Base-by-base conservation (phyloP, 345 rosid species). In the Citrus unshiu region DNA sequence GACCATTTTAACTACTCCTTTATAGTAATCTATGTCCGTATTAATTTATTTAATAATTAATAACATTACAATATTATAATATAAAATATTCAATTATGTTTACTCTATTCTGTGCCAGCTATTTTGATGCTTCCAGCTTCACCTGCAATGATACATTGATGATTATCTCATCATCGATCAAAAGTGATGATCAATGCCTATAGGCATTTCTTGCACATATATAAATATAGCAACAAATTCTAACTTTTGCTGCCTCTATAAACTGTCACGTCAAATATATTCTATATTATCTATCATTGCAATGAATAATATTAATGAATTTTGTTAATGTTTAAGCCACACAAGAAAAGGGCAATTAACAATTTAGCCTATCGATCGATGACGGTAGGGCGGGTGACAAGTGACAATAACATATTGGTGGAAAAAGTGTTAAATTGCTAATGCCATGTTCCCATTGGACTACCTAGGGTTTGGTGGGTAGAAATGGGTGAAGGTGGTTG, bases 401-500 rank as follows among this genome's bases (percentile, higher is more conserved):
- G 29, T 78, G 86, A 64, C 59, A 74, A 73, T 73, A 71, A 60
- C 54, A 67, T 66, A 77, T 49, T 78, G 76, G 73, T 56, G 68
- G 58, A 66, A 4, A 57, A 29, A 63, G 18, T 27, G 79, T 72
- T 73, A 68, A 75, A 63, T 12, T 27, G 79, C 67, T 73, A 68
- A 75, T 67, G 74, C 25, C 81, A 72, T 79, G 83, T 85, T 89
- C 78, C 68, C 78, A 81, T 83, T 89, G 83, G 86, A 86, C 84
- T 74, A 73, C 81, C 80, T 74, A 77, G 83, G 77, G 75, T 83
- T 83, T 77, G 96, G 95, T 91, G 83, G 98, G 91, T 95, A 87
- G 91, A 87, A 90, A 90, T 92, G 92, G 98, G 91, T 95, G 93
- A 90, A 92, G 94, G 97, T 95, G 91, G 98, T 92, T 93, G 98